A percentile compares a stretch with the other conserved stretches of the same genome.
These are phyloP conservation scores for Mycena albidolilacea DNA, from an alignment of 768 basidiomycete genomes.

Conservation along the genomic window DNA sequence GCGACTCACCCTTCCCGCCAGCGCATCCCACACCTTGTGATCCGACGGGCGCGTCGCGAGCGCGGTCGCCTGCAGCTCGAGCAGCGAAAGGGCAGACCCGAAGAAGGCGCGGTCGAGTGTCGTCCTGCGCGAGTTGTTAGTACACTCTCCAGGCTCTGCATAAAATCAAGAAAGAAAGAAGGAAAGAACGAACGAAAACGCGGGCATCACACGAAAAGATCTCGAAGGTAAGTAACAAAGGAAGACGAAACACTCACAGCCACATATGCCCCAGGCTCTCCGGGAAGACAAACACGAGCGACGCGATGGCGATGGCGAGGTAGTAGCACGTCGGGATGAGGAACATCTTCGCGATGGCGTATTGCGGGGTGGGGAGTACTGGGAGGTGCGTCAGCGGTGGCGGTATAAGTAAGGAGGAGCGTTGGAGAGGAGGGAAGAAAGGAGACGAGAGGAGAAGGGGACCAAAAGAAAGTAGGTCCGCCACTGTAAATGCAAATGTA, in stretches of 20 bases:
- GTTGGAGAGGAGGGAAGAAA: not conserved
- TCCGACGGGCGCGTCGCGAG: constrained; percentile 53
- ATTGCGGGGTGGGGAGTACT: constrained; percentile 58
- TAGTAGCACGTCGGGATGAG: constrained; percentile 58
- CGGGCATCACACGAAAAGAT: too few relatives aligned
- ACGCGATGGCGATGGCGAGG: constrained; percentile 55
- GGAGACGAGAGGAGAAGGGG: too few relatives aligned
- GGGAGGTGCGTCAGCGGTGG: too few relatives aligned
- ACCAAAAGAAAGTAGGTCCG: too few relatives aligned
- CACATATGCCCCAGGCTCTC: constrained; percentile 61
- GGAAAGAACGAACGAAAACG: not conserved
- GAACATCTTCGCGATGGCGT: constrained; percentile 57
- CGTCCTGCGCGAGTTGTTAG: constrained; percentile 19
- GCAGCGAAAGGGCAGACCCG: constrained; percentile 36
- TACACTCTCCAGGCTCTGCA: not conserved
- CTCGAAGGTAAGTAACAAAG: too few relatives aligned
- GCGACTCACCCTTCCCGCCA: constrained; percentile 42
- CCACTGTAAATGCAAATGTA: too few relatives aligned
- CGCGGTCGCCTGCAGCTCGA: constrained; percentile 52
- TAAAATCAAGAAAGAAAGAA: not conserved
- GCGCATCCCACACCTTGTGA: constrained; percentile 49
- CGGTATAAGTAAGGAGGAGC: too few relatives aligned
- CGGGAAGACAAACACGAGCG: constrained; percentile 59
- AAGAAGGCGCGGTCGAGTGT: constrained; percentile 33
- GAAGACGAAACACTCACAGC: constrained; percentile 46